phyloP scores from a whole-genome alignment of 164 flowering plant species.

The Paratinospora sagittata region DNA sequence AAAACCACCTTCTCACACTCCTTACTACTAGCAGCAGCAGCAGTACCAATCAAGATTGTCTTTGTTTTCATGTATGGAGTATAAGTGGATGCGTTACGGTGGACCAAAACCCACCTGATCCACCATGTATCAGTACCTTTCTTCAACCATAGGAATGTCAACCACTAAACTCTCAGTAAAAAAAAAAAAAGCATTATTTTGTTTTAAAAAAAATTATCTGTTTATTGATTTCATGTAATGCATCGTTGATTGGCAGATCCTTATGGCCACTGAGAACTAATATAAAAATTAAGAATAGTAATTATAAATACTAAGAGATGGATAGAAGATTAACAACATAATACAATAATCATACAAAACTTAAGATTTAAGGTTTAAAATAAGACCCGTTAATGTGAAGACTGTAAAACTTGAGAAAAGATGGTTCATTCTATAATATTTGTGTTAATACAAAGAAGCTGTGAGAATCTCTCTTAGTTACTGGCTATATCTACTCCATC shows the following conservation, averaged over 20 bases:
- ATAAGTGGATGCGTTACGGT: constrained; percentile 9
- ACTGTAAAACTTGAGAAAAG: too few species aligned
- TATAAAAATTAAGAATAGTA: too few species aligned
- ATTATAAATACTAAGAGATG: neutral
- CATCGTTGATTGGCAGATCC: too few species aligned
- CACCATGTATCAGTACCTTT: neutral
- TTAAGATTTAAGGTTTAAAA: too few species aligned
- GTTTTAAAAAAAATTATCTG: neutral
- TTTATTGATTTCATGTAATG: neutral
- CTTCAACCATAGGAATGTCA: constrained; percentile 5
- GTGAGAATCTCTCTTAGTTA: too few species aligned
- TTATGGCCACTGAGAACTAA: too few species aligned
- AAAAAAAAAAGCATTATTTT: neutral
- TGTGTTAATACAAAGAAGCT: too few species aligned
- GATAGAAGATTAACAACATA: too few species aligned
- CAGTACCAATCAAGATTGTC: constrained; percentile 6
- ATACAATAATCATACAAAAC: too few species aligned
- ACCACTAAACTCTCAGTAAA: constrained; percentile 15
- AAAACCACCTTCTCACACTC: neutral
- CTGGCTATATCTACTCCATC: neutral
- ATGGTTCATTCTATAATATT: too few species aligned
- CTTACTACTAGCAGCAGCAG: neutral
- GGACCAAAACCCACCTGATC: constrained; percentile 20
- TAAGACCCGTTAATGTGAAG: too few species aligned
- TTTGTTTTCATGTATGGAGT: neutral